A percentile compares a stretch with the other conserved stretches of the same genome.
Evolutionary conservation across 2,329 filamentous ascomycete genomes (phyloP).

Genomic region (Verticillium isaacii): DNA sequence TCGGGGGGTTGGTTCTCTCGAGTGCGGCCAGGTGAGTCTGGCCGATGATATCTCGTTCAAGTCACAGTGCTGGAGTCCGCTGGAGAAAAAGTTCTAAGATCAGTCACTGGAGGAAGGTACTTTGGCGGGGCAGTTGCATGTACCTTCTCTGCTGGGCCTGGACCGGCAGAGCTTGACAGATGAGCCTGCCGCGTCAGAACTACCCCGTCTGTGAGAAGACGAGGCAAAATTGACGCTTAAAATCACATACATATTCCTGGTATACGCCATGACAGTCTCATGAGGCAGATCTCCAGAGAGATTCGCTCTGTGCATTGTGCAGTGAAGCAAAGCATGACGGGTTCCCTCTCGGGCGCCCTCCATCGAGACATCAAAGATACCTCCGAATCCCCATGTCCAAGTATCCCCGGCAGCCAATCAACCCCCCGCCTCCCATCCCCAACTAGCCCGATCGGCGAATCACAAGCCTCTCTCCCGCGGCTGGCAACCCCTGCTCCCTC

Average conservation of each 20-base stretch:
- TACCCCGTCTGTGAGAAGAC: no score
- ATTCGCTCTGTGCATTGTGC: no score
- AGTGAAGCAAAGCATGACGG: background rate
- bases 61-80: background rate
- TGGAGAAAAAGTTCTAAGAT: background rate
- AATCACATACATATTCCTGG: no score
- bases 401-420: background rate
- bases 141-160: background rate
- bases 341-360: background rate
- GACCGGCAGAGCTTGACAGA: background rate
- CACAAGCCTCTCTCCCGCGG: background rate
- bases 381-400: background rate
- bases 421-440: background rate
- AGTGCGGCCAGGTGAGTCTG: background rate
- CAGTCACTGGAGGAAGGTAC: background rate
- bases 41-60: background rate
- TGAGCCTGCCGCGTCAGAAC: no score
- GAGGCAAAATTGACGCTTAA: no score
- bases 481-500: background rate
- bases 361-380: background rate
- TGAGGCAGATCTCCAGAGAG: background rate
- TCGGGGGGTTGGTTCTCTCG: no score
- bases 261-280: background rate
- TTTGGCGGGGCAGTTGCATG: conserved; percentile 1
- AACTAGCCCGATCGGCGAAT: background rate